Base-by-base conservation (phyloP, 1,284 basidiomycete genomes). In the Austroboletus niveus region DNA sequence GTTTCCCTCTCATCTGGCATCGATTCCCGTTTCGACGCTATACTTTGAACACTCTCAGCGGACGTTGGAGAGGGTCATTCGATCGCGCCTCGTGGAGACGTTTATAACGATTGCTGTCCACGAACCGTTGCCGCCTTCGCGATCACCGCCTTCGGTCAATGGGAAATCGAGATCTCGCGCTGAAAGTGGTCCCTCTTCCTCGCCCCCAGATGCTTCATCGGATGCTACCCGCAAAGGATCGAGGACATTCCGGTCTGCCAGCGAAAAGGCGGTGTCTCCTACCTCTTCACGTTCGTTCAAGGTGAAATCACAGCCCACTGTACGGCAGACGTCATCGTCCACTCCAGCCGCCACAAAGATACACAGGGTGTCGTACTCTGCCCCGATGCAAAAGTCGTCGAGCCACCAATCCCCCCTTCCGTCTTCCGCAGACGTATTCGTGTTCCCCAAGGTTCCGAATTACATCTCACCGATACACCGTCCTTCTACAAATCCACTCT, bases 401-500 rank as follows among this genome's bases (percentile, higher is more conserved):
- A 57, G 55, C 46, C 55, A 62, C 17, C 56, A 61, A 15, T 54
- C 61, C 17, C 57, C 61, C 30, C 60, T 54, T 56, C 59, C 60
- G 20, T 60, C 62, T 27, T 60, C 60, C n/a, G 11, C 53, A 14
- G 64, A 54, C 42, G 41, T 41, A 40, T 34, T 39, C 57, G 54
- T 52, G 30, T 55, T 53, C 38, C 58, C 58, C 54, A 54, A 57
- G 40, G 62, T 72, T 2, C 84, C 85, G 1, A 77, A 85, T 62
- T 92, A 85, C 64, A 75, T 89, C 24, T 92, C 90, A 2, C 72
- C 78, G 0, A 75, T 87, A 45, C 87, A 89, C 60, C 73, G 74
- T 39, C 83, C 87, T 7, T 89, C 89, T 1, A 91, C 84, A 5
- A 90, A 90, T 63, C 90, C 91, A 0, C 67, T 70, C n/a, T 92